phyloP scores from a whole-genome alignment of 2,329 filamentous ascomycete genomes.

The Ophiostoma novo-ulmi region DNA sequence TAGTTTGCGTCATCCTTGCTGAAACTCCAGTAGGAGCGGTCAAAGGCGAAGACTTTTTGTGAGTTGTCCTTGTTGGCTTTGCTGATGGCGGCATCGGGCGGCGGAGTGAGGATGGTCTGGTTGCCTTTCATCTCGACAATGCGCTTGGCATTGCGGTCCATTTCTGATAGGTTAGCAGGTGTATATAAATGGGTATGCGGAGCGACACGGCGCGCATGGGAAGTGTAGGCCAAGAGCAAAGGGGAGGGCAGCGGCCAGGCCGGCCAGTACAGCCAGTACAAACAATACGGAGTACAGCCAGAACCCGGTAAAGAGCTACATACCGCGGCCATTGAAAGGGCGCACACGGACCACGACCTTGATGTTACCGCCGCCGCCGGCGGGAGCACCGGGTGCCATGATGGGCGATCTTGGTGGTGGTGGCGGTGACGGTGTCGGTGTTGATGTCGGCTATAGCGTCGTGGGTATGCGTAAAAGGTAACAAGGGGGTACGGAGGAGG shows the following conservation, averaged over 20 bases:
- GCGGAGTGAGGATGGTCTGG: slow-evolving; percentile 80
- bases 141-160: slow-evolving; percentile 87
- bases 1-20: slow-evolving; percentile 74
- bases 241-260: neutral
- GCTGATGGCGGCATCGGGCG: slow-evolving; percentile 53
- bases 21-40: slow-evolving; percentile 98
- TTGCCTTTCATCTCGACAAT: slow-evolving; percentile 93
- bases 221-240: neutral
- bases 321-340: slow-evolving; percentile 94
- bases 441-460: neutral
- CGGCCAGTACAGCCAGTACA: too few species aligned
- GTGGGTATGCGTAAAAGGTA: neutral
- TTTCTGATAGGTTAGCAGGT: slow-evolving; percentile 52
- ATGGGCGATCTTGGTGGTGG: slow-evolving; percentile 25
- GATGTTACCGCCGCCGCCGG: slow-evolving; percentile 76
- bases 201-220: neutral
- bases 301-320: slow-evolving; percentile 23
- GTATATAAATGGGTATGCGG: neutral
- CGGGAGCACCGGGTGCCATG: slow-evolving; percentile 48
- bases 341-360: slow-evolving; percentile 98
- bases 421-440: neutral
- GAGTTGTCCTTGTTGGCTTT: slow-evolving; percentile 62
- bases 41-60: slow-evolving; percentile 87
- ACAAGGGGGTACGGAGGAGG: neutral
- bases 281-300: neutral